These are phyloP conservation scores for Myxozyma geophila DNA, from an alignment of 805 yeast genomes.

Conservation along the genomic window DNA sequence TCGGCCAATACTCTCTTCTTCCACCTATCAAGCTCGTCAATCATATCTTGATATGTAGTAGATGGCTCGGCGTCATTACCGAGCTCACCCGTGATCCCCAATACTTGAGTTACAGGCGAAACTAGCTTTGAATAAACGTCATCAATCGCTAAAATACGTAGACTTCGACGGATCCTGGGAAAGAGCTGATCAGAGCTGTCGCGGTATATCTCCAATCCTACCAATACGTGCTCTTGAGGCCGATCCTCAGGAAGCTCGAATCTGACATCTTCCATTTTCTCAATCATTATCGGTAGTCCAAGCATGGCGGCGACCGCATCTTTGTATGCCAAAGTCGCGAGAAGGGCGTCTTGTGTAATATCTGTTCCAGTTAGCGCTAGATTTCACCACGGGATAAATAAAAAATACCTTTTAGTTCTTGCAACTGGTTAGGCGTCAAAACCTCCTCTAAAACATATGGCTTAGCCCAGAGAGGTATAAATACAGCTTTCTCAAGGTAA, in stretches of 20 bases:
- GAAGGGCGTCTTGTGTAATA: constrained; percentile 23
- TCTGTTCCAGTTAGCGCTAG: constrained; percentile 9
- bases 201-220: constrained; percentile 25
- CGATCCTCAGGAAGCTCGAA: constrained; percentile 28
- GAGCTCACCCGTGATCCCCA: constrained; percentile 7
- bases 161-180: constrained; percentile 17
- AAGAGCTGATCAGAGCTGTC: background rate
- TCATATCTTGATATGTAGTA: constrained; percentile 15
- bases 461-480: constrained; percentile 30
- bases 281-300: constrained; percentile 30
- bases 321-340: constrained; percentile 31
- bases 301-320: constrained; percentile 22
- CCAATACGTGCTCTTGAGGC: constrained; percentile 29
- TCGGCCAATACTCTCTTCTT: constrained; percentile 20
- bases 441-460: constrained; percentile 31
- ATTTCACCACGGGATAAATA: too few relatives aligned
- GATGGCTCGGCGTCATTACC: constrained; percentile 6
- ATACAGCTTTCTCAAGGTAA: constrained; percentile 16
- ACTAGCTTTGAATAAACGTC: constrained; percentile 18
- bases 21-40: constrained; percentile 14
- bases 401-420: constrained; percentile 10
- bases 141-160: constrained; percentile 21
- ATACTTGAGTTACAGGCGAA: constrained; percentile 20
- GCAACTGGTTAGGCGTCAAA: constrained; percentile 16
- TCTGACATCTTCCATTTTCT: constrained; percentile 17